Evolutionary conservation across 2,329 filamentous ascomycete species (phyloP), one percentile per base, ranked within the genome.

Genomic region (Thielaviopsis populi): DNA sequence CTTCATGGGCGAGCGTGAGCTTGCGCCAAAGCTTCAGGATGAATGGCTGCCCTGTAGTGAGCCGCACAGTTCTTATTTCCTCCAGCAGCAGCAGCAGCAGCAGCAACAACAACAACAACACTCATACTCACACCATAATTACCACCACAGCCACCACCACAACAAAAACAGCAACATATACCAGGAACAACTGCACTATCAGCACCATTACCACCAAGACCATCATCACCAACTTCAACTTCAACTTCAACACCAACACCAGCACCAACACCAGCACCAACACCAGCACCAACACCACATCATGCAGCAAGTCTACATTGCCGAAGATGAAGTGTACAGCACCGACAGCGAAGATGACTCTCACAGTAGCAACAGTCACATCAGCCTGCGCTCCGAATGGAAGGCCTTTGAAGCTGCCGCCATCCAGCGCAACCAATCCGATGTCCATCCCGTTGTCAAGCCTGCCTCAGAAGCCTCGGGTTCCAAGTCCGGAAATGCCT

Each of bases 401-500:
- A 62, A 63, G 19, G 59, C 59, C 10, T 61, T 62, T 24, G 63
- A 65, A 48, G 42, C 59, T 27, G 61, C 63, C 24, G 48, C 33
- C n/a, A n/a, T 59, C 17, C 48, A 61, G 10, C 48, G 59, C 7
- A 46, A 50, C 13, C 58, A 54, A 17, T 65, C 63, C 10, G 19
- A 56, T 19, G 24, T 56, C 22, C 58, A 65, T 40, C 58, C 46
- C 19, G 41, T 61, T 6, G 30, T 50, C 50, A 46, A 56, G 27
- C 40, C 59, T 8, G 53, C 11, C 11, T 30, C 24, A 6, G 53
- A 56, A 8, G n/a, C 24, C n/a, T 56, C 53, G 4, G n/a, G 27
- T n/a, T 33, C 53, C 27, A 56, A 56, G 3, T 8, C 53, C 2
- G 30, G 15, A 56, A 56, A 17, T 15, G 30, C 17, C 27, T 33